Evolutionary conservation across 2,329 filamentous ascomycete species (phyloP).

Genomic region (Ophiostoma australiae): DNA sequence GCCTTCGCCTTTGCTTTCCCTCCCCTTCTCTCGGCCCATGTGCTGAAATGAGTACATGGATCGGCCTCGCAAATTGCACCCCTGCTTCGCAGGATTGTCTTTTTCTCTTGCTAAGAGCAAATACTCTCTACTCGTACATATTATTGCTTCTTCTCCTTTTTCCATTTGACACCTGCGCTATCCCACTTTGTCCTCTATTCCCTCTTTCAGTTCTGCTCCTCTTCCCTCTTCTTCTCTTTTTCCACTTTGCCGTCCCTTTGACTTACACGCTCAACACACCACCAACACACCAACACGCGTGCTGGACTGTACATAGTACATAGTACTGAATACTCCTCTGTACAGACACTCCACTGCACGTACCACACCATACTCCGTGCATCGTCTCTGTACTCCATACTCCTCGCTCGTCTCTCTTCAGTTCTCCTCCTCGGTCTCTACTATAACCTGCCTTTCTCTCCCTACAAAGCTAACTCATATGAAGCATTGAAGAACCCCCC

Average conservation of each 20-base stretch:
- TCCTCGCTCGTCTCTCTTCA: not conserved
- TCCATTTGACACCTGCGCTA: not conserved
- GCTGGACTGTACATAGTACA: not conserved
- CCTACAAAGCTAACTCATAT: not conserved
- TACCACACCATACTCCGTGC: not conserved
- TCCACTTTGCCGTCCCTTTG: not conserved
- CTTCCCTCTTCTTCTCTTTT: not conserved
- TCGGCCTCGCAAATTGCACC: slow-evolving; percentile 10
- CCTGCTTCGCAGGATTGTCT: not conserved
- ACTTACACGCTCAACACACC: not conserved
- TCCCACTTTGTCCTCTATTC: not conserved
- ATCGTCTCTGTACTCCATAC: not conserved
- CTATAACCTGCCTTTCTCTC: too few relatives aligned
- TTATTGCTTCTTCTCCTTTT: not conserved
- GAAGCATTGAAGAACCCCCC: too few relatives aligned
- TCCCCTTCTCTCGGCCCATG: not conserved
- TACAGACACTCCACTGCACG: not conserved
- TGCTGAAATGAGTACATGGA: slow-evolving; percentile 7
- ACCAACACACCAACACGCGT: not conserved
- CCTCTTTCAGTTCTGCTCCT: too few relatives aligned
- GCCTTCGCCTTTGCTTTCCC: too few relatives aligned
- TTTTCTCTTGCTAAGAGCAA: not conserved
- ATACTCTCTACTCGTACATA: not conserved
- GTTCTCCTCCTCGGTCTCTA: not conserved
- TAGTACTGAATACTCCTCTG: too few relatives aligned